A percentile compares a stretch with the other conserved stretches of the same genome.
phyloP scores from a whole-genome alignment of 2,329 filamentous ascomycete genomes.

The Epichloe sibirici region DNA sequence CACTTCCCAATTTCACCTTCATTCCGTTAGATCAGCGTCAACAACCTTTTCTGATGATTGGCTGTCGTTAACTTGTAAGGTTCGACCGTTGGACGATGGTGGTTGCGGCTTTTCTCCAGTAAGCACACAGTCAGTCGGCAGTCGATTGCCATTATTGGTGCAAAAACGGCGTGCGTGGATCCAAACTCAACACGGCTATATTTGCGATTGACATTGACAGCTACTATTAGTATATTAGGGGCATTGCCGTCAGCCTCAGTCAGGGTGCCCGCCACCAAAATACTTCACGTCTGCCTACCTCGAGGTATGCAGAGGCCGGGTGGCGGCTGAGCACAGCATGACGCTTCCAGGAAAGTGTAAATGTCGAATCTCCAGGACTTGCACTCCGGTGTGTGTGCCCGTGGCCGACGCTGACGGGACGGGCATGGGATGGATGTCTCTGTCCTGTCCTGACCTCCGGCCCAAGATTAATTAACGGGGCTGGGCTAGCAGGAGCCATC shows the following conservation, averaged over 20 bases:
- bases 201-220: background rate
- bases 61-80: too few relatives aligned
- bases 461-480: background rate
- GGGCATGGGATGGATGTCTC: too few relatives aligned
- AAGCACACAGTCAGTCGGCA: background rate
- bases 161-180: background rate
- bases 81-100: background rate
- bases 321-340: background rate
- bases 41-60: too few relatives aligned
- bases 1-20: too few relatives aligned
- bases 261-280: too few relatives aligned
- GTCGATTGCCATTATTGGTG: background rate
- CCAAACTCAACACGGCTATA: background rate
- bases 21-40: too few relatives aligned
- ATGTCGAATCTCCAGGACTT: background rate
- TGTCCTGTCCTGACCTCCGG: too few relatives aligned
- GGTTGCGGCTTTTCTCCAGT: background rate
- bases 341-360: background rate
- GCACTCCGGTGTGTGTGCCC: background rate
- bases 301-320: too few relatives aligned
- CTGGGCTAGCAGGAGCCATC: background rate
- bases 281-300: too few relatives aligned
- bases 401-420: too few relatives aligned
- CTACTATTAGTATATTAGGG: too few relatives aligned
- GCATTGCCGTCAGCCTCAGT: too few relatives aligned